These are phyloP conservation scores for Senecio squalidus DNA, from an alignment of 140 eudicot genomes.

Conservation along the genomic window DNA sequence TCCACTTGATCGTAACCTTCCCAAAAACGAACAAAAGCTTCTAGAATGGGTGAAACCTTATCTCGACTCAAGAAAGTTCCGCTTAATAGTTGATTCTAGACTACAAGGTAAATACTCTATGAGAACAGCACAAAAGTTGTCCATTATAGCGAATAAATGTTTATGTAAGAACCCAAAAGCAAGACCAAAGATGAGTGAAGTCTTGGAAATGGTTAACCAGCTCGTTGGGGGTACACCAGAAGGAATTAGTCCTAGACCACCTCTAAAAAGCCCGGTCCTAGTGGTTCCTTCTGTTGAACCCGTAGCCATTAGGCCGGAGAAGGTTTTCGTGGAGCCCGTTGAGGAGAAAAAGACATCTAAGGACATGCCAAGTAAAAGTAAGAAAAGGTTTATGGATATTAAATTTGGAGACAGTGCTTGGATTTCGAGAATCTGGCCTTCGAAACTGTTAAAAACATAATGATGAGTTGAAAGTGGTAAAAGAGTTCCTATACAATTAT, in stretches of 20 bases:
- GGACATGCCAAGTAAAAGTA: conserved; percentile 28
- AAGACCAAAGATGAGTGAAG: conserved; percentile 92
- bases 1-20: conserved; percentile 74
- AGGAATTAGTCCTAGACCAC: conserved; percentile 28
- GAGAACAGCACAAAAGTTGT: conserved; percentile 56
- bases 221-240: conserved; percentile 41
- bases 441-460: conserved; percentile 45
- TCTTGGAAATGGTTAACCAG: conserved; percentile 60
- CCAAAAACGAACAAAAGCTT: conserved; percentile 78
- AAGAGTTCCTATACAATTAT: conserved; percentile 5
- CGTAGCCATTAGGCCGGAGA: conserved; percentile 22
- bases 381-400: conserved; percentile 39
- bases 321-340: conserved; percentile 23
- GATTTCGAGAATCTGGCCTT: conserved; percentile 46
- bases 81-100: conserved; percentile 65
- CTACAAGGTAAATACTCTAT: conserved; percentile 54
- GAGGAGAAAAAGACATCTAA: conserved; percentile 20
- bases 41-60: conserved; percentile 85
- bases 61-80: conserved; percentile 65
- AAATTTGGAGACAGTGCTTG: conserved; percentile 42
- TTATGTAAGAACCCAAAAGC: conserved; percentile 53
- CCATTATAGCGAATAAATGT: conserved; percentile 72
- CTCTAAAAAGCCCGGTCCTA: conserved; percentile 23
- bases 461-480: conserved; percentile 19
- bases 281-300: conserved; percentile 27